These are phyloP conservation scores for Kondoa subrosea DNA, from an alignment of 768 basidiomycete genomes.

Conservation along the genomic window DNA sequence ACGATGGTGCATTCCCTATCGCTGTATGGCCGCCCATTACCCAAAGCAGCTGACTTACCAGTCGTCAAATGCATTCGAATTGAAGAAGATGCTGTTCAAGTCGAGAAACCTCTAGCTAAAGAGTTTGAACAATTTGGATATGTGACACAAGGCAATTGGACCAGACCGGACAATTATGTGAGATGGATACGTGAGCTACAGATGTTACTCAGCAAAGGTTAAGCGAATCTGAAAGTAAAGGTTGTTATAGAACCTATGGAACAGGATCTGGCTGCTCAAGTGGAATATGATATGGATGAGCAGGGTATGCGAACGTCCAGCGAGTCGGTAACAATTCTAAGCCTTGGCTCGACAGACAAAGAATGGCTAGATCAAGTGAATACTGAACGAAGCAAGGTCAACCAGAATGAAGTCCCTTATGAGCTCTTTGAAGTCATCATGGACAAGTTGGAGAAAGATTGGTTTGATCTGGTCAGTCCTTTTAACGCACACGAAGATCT, in stretches of 20 bases:
- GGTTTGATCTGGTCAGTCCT: constrained; percentile 69
- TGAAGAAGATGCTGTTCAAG: background rate
- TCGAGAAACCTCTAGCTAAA: background rate
- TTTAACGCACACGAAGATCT: background rate
- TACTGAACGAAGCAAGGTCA: constrained; percentile 52
- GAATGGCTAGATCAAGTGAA: constrained; percentile 87
- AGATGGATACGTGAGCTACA: constrained; percentile 24
- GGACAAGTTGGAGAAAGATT: constrained; percentile 96
- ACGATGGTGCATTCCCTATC: background rate
- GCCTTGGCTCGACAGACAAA: constrained; percentile 64
- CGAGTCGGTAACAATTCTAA: constrained; percentile 3
- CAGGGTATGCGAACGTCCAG: constrained; percentile 49
- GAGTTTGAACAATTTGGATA: background rate
- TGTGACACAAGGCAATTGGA: background rate
- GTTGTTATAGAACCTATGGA: constrained; percentile 85
- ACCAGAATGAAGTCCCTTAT: constrained; percentile 52
- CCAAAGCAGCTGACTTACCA: background rate
- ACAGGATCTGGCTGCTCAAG: constrained; percentile 72
- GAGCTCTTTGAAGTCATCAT: constrained; percentile 91
- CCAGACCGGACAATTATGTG: background rate
- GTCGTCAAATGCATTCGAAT: background rate
- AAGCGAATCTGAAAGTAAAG: constrained; percentile 63
- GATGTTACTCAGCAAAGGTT: too few relatives aligned
- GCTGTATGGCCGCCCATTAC: background rate
- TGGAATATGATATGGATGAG: constrained; percentile 99